Evolutionary conservation across 73 alveolate genomes (phyloP).

Genomic region (Tetrahymena malaccensis): DNA sequence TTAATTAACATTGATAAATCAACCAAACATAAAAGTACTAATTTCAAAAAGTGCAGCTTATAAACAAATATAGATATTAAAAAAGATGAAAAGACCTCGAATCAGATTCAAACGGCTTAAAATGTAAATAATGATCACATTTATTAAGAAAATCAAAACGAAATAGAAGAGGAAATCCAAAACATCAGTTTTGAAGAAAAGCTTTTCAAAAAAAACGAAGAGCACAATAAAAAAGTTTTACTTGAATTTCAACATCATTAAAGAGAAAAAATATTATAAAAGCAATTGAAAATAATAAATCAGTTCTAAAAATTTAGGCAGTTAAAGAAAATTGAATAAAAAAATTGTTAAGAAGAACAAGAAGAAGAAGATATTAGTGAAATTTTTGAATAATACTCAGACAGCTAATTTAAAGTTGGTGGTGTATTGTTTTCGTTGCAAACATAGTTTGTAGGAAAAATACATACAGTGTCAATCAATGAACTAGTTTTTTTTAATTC

Average conservation of each 20-base stretch:
- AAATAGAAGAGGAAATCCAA: not conserved
- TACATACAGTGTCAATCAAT: not conserved
- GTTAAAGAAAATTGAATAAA: not conserved
- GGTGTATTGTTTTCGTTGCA: not conserved
- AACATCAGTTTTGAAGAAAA: not conserved
- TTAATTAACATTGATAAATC: too few species aligned
- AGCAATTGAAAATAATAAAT: not conserved
- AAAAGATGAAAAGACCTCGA: not conserved
- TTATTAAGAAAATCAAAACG: not conserved
- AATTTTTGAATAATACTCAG: not conserved
- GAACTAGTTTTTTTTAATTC: not conserved
- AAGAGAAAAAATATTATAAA: not conserved
- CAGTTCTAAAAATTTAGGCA: not conserved
- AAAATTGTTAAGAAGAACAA: not conserved
- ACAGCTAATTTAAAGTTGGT: not conserved
- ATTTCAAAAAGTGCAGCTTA: not conserved
- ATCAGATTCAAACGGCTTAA: not conserved
- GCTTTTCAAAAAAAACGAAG: not conserved
- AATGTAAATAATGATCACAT: too few species aligned
- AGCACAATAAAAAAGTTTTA: not conserved
- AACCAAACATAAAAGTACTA: not conserved
- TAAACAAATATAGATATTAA: too few species aligned
- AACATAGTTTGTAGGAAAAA: not conserved
- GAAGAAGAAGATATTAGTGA: not conserved
- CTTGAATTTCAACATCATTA: not conserved